Evolutionary conservation across 371 early-diverging fungal species (phyloP).

Genomic region (Zopfochytrium polystomum): DNA sequence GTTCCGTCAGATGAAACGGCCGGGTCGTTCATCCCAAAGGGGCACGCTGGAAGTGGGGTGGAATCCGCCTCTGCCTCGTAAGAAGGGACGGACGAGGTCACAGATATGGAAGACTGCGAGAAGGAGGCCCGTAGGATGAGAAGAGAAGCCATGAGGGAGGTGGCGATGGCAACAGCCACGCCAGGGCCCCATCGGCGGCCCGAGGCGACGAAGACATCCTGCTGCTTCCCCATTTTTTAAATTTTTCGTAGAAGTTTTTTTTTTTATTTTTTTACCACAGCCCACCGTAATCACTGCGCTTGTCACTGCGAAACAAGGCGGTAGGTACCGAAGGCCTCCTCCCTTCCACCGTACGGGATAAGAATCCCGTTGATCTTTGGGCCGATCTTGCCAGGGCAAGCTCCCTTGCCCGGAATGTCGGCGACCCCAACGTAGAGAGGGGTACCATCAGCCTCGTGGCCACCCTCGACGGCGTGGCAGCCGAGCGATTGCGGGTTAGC

Average conservation of each 20-base stretch:
- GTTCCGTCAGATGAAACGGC: no score
- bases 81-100: no score
- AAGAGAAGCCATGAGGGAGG: no score
- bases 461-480: slow-evolving; percentile 9
- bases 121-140: no score
- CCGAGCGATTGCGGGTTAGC: neutral
- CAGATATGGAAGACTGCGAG: no score
- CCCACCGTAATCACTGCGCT: neutral
- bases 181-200: no score
- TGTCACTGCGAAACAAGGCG: slow-evolving; percentile 14
- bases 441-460: slow-evolving; percentile 12
- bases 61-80: no score
- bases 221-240: neutral
- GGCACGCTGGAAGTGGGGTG: no score
- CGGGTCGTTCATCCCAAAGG: no score
- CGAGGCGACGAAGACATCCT: neutral
- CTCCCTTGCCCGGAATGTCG: slow-evolving; percentile 3
- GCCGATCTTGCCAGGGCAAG: slow-evolving; percentile 15
- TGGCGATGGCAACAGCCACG: no score
- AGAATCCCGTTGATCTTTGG: slow-evolving; percentile 9
- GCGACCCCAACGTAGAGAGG: slow-evolving; percentile 12
- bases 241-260: neutral
- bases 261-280: neutral
- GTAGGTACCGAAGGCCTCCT: slow-evolving; percentile 6
- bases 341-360: slow-evolving; percentile 12